Base-by-base conservation (phyloP, 2,329 filamentous ascomycete genomes). In the Ophiocordyceps camponoti-leonardi region DNA sequence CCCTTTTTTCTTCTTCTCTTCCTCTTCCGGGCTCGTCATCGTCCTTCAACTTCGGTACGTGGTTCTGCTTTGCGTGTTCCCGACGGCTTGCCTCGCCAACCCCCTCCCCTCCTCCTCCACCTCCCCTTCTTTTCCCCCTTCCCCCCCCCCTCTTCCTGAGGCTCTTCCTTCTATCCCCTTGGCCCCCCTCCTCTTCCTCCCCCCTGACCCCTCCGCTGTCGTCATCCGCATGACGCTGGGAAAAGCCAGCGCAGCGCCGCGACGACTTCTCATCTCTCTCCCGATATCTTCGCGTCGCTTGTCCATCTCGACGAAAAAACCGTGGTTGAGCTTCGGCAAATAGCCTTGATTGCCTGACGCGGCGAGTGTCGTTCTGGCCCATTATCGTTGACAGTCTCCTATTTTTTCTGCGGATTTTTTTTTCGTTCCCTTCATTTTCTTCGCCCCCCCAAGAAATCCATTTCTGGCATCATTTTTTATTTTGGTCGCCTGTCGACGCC, bases 201-300 rank as follows among this genome's bases (percentile, higher is more conserved):
- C 26, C 22, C 22, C 22, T 3, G 22, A 28, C 26, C 26, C 26
- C 26, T 28, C 58, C 59, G 58, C 61, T 63, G 59, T 65, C 62
- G 61, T 64, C 62, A 65, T 65, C 53, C 54, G 41, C 42, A 13
- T 19, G 35, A 19, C 35, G 28, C 22, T 30, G 18, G 14, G 22
- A 16, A 16, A 18, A 19, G 19, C 18, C 19, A 39, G 33, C 19
- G 19, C 28, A 26, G n/a, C 23, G 23, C 31, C 16, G 41, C 41
- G 20, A 26, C 22, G 22, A 16, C 3, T 14, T 19, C 20, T 7
- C 20, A 10, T 16, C 7, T 28, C 22, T 42, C 10, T 7, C 4
- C n/a, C 10, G 35, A 18, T 11, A 39, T n/a, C 35, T 20, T 39
- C 35, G 35, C 18, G 35, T 39, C 18, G 6, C 18, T 18, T 39